These are phyloP conservation scores for Benincasa hispida DNA, from an alignment of 306 rosid species.

Conservation along the genomic window DNA sequence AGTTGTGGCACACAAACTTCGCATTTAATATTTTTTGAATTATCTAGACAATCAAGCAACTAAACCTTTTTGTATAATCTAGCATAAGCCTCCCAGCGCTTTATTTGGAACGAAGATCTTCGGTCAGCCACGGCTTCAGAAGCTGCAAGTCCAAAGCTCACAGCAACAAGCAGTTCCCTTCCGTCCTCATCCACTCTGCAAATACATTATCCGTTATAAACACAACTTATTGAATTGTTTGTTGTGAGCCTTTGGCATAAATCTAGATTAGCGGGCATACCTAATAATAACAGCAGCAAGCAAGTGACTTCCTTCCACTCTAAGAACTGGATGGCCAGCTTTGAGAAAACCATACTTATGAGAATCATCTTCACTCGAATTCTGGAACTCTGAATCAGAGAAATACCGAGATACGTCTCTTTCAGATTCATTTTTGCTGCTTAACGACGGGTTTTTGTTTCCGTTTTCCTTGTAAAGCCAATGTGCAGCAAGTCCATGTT, in stretches of 20 bases:
- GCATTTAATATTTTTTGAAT: background rate
- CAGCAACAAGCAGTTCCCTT: slow-evolving; percentile 82
- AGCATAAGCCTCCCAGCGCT: slow-evolving; percentile 91
- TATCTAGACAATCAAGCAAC: background rate
- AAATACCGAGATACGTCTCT: slow-evolving; percentile 42
- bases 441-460: slow-evolving; percentile 32
- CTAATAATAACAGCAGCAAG: slow-evolving; percentile 80
- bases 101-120: slow-evolving; percentile 62
- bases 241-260: background rate
- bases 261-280: slow-evolving; percentile 19
- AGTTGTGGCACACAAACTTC: background rate
- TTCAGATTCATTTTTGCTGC: slow-evolving; percentile 41
- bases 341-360: slow-evolving; percentile 52
- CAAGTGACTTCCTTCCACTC: slow-evolving; percentile 92
- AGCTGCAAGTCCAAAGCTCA: slow-evolving; percentile 70
- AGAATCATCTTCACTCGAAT: slow-evolving; percentile 31
- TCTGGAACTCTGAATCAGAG: slow-evolving; percentile 45
- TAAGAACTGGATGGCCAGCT: slow-evolving; percentile 88
- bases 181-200: slow-evolving; percentile 73
- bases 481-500: slow-evolving; percentile 97
- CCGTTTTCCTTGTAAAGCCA: slow-evolving; percentile 96
- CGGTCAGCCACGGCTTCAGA: slow-evolving; percentile 87
- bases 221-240: slow-evolving; percentile 1
- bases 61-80: slow-evolving; percentile 68
- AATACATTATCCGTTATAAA: slow-evolving; percentile 14